phyloP scores from a whole-genome alignment of 202 grass and related monocot genomes.

The Zoysia matrella region DNA sequence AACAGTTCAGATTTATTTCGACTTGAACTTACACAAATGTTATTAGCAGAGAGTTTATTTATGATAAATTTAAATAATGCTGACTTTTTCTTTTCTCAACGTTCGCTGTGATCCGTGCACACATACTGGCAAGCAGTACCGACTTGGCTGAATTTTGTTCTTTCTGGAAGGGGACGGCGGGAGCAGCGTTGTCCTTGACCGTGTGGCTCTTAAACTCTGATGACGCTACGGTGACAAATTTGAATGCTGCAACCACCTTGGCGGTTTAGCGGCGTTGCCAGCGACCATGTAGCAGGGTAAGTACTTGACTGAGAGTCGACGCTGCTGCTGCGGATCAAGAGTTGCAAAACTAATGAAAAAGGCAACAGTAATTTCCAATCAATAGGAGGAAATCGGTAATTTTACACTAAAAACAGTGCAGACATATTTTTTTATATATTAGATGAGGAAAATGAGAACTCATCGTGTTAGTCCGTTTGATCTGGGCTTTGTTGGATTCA shows the following conservation, averaged over 20 bases:
- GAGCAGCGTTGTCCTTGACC: slow-evolving; percentile 4
- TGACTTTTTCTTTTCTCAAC: not conserved
- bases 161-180: not conserved
- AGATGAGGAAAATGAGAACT: not conserved
- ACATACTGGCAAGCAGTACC: not conserved
- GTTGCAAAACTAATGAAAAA: not conserved
- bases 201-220: not conserved
- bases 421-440: not conserved
- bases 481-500: not conserved
- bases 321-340: not conserved
- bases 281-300: not conserved
- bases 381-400: not conserved
- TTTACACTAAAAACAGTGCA: not conserved
- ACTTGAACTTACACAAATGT: too few relatives aligned
- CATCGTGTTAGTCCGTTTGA: not conserved
- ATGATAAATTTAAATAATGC: not conserved
- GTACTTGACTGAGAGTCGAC: not conserved
- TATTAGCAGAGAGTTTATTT: too few relatives aligned
- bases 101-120: not conserved
- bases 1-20: too few relatives aligned
- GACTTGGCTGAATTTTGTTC: not conserved
- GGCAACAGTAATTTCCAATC: not conserved
- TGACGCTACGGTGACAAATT: not conserved
- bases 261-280: not conserved
- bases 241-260: not conserved